phyloP scores from a whole-genome alignment of 805 yeast genomes.

The Starmera pachycereana region DNA sequence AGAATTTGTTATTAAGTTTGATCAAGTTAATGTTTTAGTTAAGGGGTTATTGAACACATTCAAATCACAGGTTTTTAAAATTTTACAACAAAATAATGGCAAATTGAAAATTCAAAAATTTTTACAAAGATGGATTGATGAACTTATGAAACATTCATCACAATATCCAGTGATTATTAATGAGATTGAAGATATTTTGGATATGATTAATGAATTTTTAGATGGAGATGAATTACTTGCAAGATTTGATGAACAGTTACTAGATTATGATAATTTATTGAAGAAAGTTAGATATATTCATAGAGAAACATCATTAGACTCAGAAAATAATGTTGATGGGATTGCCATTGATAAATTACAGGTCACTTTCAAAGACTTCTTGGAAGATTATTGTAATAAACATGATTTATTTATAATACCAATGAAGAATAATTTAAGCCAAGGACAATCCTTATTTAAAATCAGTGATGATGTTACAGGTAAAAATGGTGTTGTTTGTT shows the following conservation, averaged over 20 bases:
- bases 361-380: conserved; percentile 53
- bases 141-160: conserved; percentile 12
- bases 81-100: too few relatives aligned
- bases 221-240: conserved; percentile 9
- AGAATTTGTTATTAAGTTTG: too few relatives aligned
- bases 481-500: conserved; percentile 28
- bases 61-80: too few relatives aligned
- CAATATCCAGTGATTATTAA: conserved; percentile 4
- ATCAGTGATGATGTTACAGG: conserved; percentile 26
- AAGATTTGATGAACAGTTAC: conserved; percentile 2
- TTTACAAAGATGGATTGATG: conserved; percentile 22
- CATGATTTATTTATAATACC: conserved; percentile 27
- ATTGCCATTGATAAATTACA: conserved; percentile 33
- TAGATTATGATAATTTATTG: conserved; percentile 1
- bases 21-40: too few relatives aligned
- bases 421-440: conserved; percentile 11
- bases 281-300: neutral
- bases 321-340: conserved; percentile 18
- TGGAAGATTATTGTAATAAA: conserved; percentile 46
- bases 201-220: conserved; percentile 21
- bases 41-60: too few relatives aligned
- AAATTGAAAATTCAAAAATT: conserved; percentile 2
- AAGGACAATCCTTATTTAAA: conserved; percentile 36
- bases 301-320: neutral
- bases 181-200: conserved; percentile 17